Evolutionary conservation across 306 rosid species (phyloP).

Genomic region (Dalbergia cochinchinensis): DNA sequence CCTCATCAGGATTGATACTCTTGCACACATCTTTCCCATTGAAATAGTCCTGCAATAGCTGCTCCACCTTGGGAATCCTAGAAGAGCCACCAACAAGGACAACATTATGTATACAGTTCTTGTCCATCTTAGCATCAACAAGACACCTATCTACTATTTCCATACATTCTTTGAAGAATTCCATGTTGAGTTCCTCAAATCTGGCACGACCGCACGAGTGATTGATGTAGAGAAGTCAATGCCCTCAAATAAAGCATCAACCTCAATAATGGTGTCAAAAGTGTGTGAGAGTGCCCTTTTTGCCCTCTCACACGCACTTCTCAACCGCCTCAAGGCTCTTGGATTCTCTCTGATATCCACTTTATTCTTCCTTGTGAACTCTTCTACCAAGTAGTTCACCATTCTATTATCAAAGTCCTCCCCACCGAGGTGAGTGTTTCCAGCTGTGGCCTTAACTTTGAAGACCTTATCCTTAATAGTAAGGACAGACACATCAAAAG

Average conservation of each 20-base stretch:
- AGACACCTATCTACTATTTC: constrained; percentile 27
- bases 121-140: background rate
- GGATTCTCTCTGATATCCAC: background rate
- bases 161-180: constrained; percentile 1
- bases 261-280: background rate
- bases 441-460: constrained; percentile 1
- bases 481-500: constrained; percentile 43
- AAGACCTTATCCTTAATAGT: background rate
- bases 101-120: background rate
- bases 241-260: background rate
- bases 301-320: constrained; percentile 26
- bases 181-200: constrained; percentile 34
- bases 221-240: constrained; percentile 9
- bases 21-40: background rate
- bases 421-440: constrained; percentile 39
- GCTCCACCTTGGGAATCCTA: constrained; percentile 10
- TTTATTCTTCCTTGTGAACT: constrained; percentile 12
- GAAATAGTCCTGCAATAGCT: background rate
- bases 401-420: constrained; percentile 14
- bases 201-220: constrained; percentile 31
- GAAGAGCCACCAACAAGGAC: constrained; percentile 16
- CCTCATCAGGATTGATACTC: constrained; percentile 9
- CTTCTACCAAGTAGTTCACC: constrained; percentile 22
- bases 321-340: constrained; percentile 31
- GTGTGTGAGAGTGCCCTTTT: constrained; percentile 17